Evolutionary conservation across 176 grass and related monocot species (phyloP), one percentile per base, ranked within the genome.

Genomic region (Cenchrus fungigraminus): DNA sequence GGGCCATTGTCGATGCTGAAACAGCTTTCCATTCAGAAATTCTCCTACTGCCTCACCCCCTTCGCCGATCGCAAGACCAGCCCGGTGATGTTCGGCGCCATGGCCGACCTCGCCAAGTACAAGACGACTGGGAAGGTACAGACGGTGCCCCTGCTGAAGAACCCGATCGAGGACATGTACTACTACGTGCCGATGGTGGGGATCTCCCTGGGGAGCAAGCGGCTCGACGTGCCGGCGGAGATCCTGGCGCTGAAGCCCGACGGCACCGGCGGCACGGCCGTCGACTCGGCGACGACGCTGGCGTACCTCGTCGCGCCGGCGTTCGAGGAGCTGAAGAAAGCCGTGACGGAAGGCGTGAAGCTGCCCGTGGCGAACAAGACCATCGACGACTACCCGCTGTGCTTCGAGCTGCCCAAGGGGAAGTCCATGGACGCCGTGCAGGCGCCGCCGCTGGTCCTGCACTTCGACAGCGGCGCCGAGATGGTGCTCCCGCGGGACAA

Each of bases 381-480:
- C 54, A 37, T 74, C 2, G 85, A 76, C 9, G 83, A 43, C 40
- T 91, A 91, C 29, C 69, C 91, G 17, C 19, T 94, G 43, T 94
- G 92, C 80, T 91, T 94, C 80, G 25, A 12, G 50, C 56, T 91
- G 67, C 85, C 88, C 10, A 32, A 16, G 0, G 78, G 79, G 29
- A 3, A 0, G 54, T 28, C 73, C 0, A 60, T 77, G 82, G 58
- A 15, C 3, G 17, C 11, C 2, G 89, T 93, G 6, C 3, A 80
- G 63, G 43, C 57, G 28, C 92, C 90, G 11, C 86, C 73, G 52
- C 83, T 92, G 6, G 77, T 90, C 65, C 90, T 92, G 46, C 85
- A 94, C 79, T 94, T 94, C 65, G 90, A 92, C 14, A 88, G 88
- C 52, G 82, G 20, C 58, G 81, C 86, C 0, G 84, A 74, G 57